Conservation (phyloP, 1,284 basidiomycete genomes). For the Trichosporon sp. region DNA sequence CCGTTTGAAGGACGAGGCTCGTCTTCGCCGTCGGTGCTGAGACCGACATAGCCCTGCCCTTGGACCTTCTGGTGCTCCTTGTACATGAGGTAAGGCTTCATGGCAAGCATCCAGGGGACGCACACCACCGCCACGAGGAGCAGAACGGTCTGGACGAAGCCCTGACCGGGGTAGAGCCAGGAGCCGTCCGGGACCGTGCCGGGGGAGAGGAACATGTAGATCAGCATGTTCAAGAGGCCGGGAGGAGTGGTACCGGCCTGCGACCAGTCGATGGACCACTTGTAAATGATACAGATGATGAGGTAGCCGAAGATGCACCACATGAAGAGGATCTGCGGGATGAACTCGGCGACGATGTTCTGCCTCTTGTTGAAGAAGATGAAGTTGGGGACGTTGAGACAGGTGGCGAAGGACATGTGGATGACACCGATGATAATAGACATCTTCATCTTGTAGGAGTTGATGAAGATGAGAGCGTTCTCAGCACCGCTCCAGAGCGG, state of each 20-base stretch:
- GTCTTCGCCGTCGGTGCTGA: conserved; percentile 54
- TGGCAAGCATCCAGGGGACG: conserved; percentile 89
- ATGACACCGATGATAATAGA: conserved; percentile 93
- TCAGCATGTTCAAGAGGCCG: conserved; percentile 90
- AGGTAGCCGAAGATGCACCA: conserved; percentile 97
- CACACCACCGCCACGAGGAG: conserved; percentile 77
- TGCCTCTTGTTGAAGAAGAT: conserved; percentile 79
- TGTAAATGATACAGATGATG: conserved; percentile 91
- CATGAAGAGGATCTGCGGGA: conserved; percentile 95
- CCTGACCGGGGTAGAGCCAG: conserved; percentile 82
- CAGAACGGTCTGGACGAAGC: conserved; percentile 73
- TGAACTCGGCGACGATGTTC: conserved; percentile 88
- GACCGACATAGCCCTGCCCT: conserved; percentile 70
- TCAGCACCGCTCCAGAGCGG: conserved; percentile 93
- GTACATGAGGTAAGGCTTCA: conserved; percentile 90
- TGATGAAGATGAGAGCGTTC: conserved; percentile 88
- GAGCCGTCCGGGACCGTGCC: conserved; percentile 65
- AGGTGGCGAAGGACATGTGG: conserved; percentile 98
- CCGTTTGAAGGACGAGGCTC: conserved; percentile 29
- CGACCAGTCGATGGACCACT: conserved; percentile 92
- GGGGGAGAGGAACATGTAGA: conserved; percentile 86
- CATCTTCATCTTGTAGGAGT: conserved; percentile 99
- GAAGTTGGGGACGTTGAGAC: conserved; percentile 92
- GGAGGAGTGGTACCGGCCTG: conserved; percentile 67
- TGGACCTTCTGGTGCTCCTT: conserved; percentile 83